These are phyloP conservation scores for Paraphaeosphaeria minitans DNA, from an alignment of 2,329 filamentous ascomycete genomes.

Conservation along the genomic window DNA sequence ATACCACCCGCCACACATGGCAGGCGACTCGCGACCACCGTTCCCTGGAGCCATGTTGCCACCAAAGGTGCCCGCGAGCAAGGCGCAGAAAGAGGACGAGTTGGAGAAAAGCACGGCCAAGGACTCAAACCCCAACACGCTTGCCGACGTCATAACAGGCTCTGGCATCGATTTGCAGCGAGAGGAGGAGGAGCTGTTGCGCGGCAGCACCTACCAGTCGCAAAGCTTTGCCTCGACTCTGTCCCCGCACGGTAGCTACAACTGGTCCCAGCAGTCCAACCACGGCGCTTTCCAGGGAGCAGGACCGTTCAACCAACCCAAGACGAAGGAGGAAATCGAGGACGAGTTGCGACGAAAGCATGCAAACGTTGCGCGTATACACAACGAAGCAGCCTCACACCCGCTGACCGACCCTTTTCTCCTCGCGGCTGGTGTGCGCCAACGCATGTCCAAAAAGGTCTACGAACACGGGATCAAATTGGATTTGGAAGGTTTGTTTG, in stretches of 20 bases:
- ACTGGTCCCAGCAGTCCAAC: constrained; percentile 48
- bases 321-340: constrained; percentile 68
- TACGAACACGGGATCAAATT: constrained; percentile 64
- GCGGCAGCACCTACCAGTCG: constrained; percentile 50
- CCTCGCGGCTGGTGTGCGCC: constrained; percentile 62
- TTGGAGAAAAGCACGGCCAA: constrained; percentile 60
- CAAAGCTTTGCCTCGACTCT: constrained; percentile 41
- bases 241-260: constrained; percentile 54
- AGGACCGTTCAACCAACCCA: constrained; percentile 56
- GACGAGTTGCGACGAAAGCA: constrained; percentile 70
- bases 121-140: constrained; percentile 69
- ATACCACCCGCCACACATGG: constrained; percentile 40
- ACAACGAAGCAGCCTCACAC: constrained; percentile 66
- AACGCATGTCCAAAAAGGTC: constrained; percentile 62
- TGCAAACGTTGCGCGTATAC: constrained; percentile 66
- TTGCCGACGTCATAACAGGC: constrained; percentile 81
- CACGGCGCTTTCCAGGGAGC: constrained; percentile 48
- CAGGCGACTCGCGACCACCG: constrained; percentile 22
- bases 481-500: constrained; percentile 61
- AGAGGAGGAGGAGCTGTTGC: constrained; percentile 80
- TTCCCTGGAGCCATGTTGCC: constrained; percentile 61
- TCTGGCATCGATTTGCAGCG: constrained; percentile 87
- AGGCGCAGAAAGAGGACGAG: constrained; percentile 48
- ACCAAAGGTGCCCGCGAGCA: constrained; percentile 63
- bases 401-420: constrained; percentile 78